A percentile compares a stretch with the other conserved stretches of the same genome.
Conservation (phyloP, 1,139 yeast species). For the Meyerozyma smithsonii region DNA sequence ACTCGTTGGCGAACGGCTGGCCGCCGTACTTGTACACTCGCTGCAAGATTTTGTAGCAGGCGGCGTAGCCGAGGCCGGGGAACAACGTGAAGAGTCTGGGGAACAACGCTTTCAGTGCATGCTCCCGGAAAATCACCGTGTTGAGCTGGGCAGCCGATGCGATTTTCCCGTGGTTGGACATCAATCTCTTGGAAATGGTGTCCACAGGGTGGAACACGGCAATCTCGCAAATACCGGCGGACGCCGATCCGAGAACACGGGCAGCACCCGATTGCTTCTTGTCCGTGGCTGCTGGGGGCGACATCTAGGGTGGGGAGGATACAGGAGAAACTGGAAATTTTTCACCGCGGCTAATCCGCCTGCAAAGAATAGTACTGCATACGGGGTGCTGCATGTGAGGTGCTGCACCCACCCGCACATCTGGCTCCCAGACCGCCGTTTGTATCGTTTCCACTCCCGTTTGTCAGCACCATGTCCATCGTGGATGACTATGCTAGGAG, state of each 20-base stretch:
- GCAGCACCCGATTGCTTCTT: constrained; percentile 88
- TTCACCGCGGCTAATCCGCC: constrained; percentile 16
- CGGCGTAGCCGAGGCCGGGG: constrained; percentile 98
- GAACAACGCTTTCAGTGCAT: constrained; percentile 66
- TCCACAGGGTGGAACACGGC: constrained; percentile 98
- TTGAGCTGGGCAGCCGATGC: constrained; percentile 64
- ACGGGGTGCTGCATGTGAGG: no score
- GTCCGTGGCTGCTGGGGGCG: constrained; percentile 51
- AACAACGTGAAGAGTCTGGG: constrained; percentile 77
- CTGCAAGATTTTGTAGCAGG: constrained; percentile 92
- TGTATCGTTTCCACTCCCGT: not conserved
- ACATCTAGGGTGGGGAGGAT: constrained; percentile 27
- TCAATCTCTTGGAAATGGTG: constrained; percentile 93
- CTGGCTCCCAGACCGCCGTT: no score
- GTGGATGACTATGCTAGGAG: constrained; percentile 60
- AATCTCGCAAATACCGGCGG: constrained; percentile 95
- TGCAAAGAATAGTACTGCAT: no score
- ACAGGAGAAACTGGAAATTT: constrained; percentile 6
- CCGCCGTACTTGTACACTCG: constrained; percentile 99
- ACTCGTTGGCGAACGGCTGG: constrained; percentile 97
- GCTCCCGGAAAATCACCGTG: constrained; percentile 79
- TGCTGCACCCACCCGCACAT: not conserved
- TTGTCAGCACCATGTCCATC: not conserved
- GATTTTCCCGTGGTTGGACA: constrained; percentile 86
- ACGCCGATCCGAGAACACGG: constrained; percentile 91